Conservation (phyloP, 2,329 filamentous ascomycete species). For the Exophiala phaeomuriformis region DNA sequence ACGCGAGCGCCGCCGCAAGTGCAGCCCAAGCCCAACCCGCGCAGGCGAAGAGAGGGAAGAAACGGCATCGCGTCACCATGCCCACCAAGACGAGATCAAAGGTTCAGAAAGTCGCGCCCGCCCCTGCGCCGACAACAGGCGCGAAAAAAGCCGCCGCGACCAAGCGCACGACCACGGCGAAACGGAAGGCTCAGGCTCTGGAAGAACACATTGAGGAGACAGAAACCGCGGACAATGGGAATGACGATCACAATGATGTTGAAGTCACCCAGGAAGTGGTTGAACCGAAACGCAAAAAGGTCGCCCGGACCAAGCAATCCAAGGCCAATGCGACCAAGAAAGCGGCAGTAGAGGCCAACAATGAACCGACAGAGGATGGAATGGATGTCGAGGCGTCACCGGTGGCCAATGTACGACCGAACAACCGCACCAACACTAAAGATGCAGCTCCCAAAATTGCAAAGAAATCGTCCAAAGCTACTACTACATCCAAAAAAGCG, state of each 20-base stretch:
- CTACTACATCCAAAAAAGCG: neutral
- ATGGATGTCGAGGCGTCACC: conserved; percentile 17
- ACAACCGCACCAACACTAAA: conserved; percentile 8
- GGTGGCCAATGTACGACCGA: conserved; percentile 10
- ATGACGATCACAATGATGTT: conserved; percentile 32
- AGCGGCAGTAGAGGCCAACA: conserved; percentile 27
- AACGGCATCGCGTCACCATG: conserved; percentile 27
- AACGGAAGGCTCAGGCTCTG: conserved; percentile 32
- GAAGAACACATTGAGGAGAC: conserved; percentile 40
- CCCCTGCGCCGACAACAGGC: conserved; percentile 32
- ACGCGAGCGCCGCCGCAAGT: conserved; percentile 17
- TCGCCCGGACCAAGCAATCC: neutral
- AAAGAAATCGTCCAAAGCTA: conserved; percentile 3
- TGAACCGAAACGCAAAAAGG: conserved; percentile 5
- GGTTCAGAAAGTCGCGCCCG: conserved; percentile 34
- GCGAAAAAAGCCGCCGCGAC: conserved; percentile 42
- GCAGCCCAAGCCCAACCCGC: conserved; percentile 23
- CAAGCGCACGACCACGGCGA: conserved; percentile 27
- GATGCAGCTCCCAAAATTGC: neutral
- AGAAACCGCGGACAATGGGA: conserved; percentile 26
- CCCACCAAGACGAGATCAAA: conserved; percentile 34
- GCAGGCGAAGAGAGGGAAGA: conserved; percentile 20
- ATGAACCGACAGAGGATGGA: conserved; percentile 21
- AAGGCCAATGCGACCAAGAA: conserved; percentile 28
- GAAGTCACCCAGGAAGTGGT: conserved; percentile 29